Evolutionary conservation across 106 monocot genomes (phyloP), one percentile per base, ranked within the genome.

Genomic region (Dendrobium officinale): DNA sequence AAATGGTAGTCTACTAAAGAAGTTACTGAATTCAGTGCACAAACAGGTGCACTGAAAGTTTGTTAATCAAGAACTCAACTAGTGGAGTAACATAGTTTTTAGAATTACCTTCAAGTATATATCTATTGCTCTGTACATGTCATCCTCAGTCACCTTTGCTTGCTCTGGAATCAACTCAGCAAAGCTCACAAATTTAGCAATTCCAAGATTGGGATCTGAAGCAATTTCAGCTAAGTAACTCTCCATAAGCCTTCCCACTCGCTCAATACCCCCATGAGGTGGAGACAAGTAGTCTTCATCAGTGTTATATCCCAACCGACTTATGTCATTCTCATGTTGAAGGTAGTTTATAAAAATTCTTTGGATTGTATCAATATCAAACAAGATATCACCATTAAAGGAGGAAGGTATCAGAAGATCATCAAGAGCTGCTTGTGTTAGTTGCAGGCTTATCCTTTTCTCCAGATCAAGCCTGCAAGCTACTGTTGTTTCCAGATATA

Each of bases 401-500:
- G 92, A 89, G 1, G 92, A 89, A 16, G 97, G 92, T 29, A 97
- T 94, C 80, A 98, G 51, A 59, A 94, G 88, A 81, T 98, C 94
- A 78, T 92, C 92, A 20, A 92, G 42, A 10, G 88, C 92, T 40
- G 91, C 98, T 4, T 95, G 98, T 11, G 81, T 92, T 6, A 98
- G 80, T 55, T 95, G 98, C 73, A 85, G 42, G 4, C 85, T 82
- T 33, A 98, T 98, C 41, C 88, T 85, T 78, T 85, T 92, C 81
- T 98, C 94, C 22, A 98, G 89, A 79, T 95, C 94, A 20, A 95
- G 87, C 55, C 91, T 80, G 84, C 98, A 98, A 41, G 98, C 98
- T 18, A 98, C 75, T 9, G 94, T 95, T 17, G 92, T 92, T 70
- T 98, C 91, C 4, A 98, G 88, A 81, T 87, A 87, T 9, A 92